These are phyloP conservation scores for Cadophora malorum DNA, from an alignment of 2,329 filamentous ascomycete genomes.

Conservation along the genomic window DNA sequence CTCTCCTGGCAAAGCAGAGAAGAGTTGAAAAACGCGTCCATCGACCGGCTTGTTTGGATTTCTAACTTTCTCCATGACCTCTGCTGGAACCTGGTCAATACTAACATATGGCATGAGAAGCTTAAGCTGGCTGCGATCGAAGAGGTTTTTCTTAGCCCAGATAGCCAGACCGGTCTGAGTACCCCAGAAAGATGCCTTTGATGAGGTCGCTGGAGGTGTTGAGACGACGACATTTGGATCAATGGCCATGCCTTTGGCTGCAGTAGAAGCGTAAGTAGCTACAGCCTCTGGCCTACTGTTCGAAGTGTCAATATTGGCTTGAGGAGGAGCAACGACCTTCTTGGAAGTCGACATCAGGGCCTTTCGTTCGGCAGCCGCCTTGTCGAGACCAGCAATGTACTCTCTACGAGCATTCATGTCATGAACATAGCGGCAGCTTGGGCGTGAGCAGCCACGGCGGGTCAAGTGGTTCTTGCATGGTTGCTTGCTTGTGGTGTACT, in stretches of 20 bases:
- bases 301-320: not conserved
- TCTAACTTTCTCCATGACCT: not conserved
- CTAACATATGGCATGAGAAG: conserved; percentile 10
- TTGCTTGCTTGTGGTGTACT: conserved; percentile 1
- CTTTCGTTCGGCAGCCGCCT: not conserved
- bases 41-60: not conserved
- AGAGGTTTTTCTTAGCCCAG: conserved; percentile 12
- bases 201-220: not conserved
- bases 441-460: not conserved
- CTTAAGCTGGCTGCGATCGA: not conserved
- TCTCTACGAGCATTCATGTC: not conserved
- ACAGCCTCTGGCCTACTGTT: not conserved
- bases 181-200: not conserved
- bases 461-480: not conserved
- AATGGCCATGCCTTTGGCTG: not conserved
- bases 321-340: not conserved
- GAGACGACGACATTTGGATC: not conserved
- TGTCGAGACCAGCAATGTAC: not conserved
- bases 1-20: conserved; percentile 26
- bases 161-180: not conserved
- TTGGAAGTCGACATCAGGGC: not conserved
- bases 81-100: not conserved
- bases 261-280: not conserved
- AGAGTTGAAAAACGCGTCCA: conserved; percentile 13
- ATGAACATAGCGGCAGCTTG: not conserved